These are phyloP conservation scores for Picea glauca DNA, from an alignment of 75 land plant species.

Conservation along the genomic window DNA sequence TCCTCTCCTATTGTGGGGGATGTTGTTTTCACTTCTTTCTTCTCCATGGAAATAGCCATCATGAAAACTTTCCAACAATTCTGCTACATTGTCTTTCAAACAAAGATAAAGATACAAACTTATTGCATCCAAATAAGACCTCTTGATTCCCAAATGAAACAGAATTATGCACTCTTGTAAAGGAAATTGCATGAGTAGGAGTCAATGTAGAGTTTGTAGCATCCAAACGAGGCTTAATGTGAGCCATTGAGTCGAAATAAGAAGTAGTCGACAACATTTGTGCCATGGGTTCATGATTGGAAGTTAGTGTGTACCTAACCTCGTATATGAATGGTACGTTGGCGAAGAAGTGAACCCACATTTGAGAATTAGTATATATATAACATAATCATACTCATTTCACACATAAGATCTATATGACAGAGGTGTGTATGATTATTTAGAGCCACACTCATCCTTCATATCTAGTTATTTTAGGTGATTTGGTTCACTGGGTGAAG, in stretches of 20 bases:
- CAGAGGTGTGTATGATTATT: too few species aligned
- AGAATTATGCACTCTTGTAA: not conserved
- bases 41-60: conserved; percentile 16
- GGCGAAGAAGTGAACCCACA: too few species aligned
- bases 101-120: not conserved
- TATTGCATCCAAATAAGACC: not conserved
- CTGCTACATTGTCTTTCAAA: not conserved
- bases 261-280: not conserved
- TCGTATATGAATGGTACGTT: too few species aligned
- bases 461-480: too few species aligned
- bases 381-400: too few species aligned
- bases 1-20: not conserved
- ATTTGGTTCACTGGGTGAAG: too few species aligned
- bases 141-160: not conserved
- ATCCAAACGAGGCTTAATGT: not conserved
- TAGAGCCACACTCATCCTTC: too few species aligned
- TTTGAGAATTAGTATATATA: too few species aligned
- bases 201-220: not conserved
- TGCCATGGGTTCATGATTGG: not conserved
- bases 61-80: not conserved
- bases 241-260: not conserved
- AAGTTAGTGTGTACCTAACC: too few species aligned
- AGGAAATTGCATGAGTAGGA: not conserved
- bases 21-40: conserved; percentile 11
- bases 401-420: too few species aligned